These are phyloP conservation scores for Aquilaria agallochum DNA, from an alignment of 441 rosid genomes.

Conservation along the genomic window DNA sequence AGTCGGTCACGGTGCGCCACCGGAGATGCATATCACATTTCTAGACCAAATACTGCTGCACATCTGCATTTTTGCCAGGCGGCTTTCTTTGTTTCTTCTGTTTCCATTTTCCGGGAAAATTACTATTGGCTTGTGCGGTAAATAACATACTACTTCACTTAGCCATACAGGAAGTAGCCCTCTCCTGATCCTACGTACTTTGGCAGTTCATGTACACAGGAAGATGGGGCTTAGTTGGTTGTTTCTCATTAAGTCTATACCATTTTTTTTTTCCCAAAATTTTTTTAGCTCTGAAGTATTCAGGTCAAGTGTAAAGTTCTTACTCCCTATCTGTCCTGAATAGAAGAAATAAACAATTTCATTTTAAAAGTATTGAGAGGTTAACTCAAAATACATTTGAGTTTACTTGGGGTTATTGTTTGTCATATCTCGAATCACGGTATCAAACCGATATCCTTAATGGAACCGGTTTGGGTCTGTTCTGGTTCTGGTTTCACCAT, in stretches of 20 bases:
- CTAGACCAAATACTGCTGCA: slow-evolving; percentile 11
- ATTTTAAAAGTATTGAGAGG: slow-evolving; percentile 25
- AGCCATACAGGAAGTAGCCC: slow-evolving; percentile 32
- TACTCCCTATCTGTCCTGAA: neutral
- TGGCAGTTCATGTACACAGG: slow-evolving; percentile 23
- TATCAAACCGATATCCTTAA: slow-evolving; percentile 15
- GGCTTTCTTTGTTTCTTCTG: slow-evolving; percentile 7
- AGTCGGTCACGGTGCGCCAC: slow-evolving; percentile 36
- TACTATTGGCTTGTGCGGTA: slow-evolving; percentile 13
- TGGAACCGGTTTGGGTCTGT: neutral
- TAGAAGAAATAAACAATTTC: slow-evolving; percentile 12
- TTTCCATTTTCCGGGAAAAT: neutral
- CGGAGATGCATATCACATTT: slow-evolving; percentile 75
- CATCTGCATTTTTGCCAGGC: neutral
- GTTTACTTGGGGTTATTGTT: too few relatives aligned
- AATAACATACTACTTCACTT: neutral
- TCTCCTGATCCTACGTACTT: slow-evolving; percentile 30
- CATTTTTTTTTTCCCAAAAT: too few relatives aligned
- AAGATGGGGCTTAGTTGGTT: slow-evolving; percentile 43
- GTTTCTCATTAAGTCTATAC: slow-evolving; percentile 3
- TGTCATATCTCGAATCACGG: neutral
- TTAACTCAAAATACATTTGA: slow-evolving; percentile 27
- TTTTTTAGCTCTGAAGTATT: neutral
- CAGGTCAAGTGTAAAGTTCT: slow-evolving; percentile 17
- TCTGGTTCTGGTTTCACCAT: slow-evolving; percentile 13